Base-by-base conservation (phyloP, 345 rosid genomes). In the Syzygium aromaticum region DNA sequence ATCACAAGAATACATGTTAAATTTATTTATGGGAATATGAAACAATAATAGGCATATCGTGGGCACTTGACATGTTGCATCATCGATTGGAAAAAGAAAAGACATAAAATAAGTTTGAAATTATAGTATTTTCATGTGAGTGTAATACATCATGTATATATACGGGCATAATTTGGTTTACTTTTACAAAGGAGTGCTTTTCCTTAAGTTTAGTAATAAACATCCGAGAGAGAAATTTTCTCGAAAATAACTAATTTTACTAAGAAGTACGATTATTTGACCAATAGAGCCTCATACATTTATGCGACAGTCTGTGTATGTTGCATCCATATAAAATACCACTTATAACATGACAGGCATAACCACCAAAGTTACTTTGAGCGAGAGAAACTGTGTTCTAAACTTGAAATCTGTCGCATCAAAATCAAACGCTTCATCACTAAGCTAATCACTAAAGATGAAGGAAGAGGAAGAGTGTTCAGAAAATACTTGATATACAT, bases 361-460 rank as follows among this genome's bases (percentile, higher is more conserved):
- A 12, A 33, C 25, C 3, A 3, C 25, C 23, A 19, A 33, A 5
- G 21, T 33, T 73, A 73, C 11, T 73, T 1, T 10, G 1, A 9
- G 8, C 0, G 1, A 0, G 25, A 19, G 8, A 67, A 9, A 17
- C 22, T 3, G 6, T 9, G 10, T 19, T 33, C 19, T 8, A 0
- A 38, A 73, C 22, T 38, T 0, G 1, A 33, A 49, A 38, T 73
- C 0, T 0, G 0, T 38, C 49, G 0, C 4, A 9, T 38, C 14
- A 0, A 73, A 38, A 11, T 38, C 49, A 21, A 38, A 19, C 6
- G 49, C 11, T 73, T 5, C 3, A 73, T 38, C 25, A 19, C 46
- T 1, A 73, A 67, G 46, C 25, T 9, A 73, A 33, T 73, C 80
- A 73, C 40, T 19, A 19, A 4, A 4, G 5, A 67, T 19, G 43